Evolutionary conservation across 345 rosid genomes (phyloP), one percentile per base, ranked within the genome.

Genomic region (Linum tenue): DNA sequence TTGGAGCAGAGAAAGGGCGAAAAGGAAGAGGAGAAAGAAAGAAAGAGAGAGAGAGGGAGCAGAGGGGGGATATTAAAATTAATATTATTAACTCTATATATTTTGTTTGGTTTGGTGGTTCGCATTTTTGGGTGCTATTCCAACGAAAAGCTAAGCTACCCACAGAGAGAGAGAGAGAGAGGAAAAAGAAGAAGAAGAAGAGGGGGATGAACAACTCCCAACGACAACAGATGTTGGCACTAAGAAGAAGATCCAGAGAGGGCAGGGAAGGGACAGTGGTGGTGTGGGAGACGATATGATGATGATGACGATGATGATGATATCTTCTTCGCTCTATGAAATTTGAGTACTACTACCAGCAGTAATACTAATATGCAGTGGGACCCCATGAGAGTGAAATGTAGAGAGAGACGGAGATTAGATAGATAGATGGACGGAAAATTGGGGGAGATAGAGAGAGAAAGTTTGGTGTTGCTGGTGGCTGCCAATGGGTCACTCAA

Each of bases 401-500:
- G 6, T 4, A 41, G 6, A 41, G 9, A 4, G 9, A 41, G 44
- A 41, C 1, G 6, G 9, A 41, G 9, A 41, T 41, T 41, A 41
- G 44, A 41, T 41, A 41, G 44, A 41, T 41, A 41, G 44, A 41
- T 41, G 9, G 44, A 41, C 9, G 1, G 53, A 48, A 48, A 9
- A 48, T 5, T 48, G 14, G 14, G 53, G 53, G 6, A 69, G 72
- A 10, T 68, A 10, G 39, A 61, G 71, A 71, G 76, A 75, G 64
- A 74, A 84, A 72, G 75, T 68, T 81, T 84, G 60, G 38, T 17
- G 60, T 37, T 22, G 62, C 73, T 76, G 86, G 81, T 86, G 86
- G 92, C 83, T 79, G 97, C 90, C 90, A 72, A 79, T 78, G 82
- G 90, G 95, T 87, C 97, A 83, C 83, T 87, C 95, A 83, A 84